A percentile compares a stretch with the other conserved stretches of the same genome.
Conservation (phyloP, 108 stramenopile genomes). For the Discostella stelligeroides region DNA sequence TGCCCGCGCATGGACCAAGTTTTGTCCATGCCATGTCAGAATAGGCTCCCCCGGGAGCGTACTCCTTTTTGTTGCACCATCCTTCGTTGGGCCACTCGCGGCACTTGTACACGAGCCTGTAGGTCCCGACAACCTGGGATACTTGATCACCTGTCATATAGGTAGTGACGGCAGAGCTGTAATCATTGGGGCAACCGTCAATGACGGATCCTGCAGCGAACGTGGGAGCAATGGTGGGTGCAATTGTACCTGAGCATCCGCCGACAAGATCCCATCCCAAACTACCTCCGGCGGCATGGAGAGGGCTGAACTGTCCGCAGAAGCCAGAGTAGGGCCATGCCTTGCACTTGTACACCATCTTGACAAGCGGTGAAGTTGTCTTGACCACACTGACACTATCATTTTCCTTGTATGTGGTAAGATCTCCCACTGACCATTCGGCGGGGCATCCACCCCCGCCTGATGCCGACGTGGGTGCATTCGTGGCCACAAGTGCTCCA, state of each 20-base stretch:
- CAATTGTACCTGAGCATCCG: background rate
- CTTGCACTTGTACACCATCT: constrained; percentile 10
- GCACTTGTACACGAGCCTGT: too few relatives aligned
- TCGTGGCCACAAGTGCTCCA: constrained; percentile 1
- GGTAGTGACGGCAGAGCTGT: background rate
- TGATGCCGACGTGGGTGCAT: background rate
- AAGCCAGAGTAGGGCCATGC: background rate
- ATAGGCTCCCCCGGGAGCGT: background rate
- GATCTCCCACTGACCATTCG: background rate
- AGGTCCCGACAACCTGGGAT: background rate
- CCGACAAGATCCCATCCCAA: background rate
- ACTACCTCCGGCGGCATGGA: background rate
- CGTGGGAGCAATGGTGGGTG: background rate
- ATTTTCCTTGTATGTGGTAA: background rate
- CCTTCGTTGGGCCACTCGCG: too few relatives aligned
- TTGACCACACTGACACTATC: background rate
- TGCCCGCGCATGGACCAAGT: background rate
- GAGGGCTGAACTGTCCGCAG: background rate
- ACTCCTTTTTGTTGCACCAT: too few relatives aligned
- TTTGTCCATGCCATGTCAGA: background rate
- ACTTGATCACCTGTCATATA: background rate
- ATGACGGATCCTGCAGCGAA: background rate
- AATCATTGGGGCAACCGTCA: background rate
- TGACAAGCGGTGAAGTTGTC: background rate
- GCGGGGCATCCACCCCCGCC: background rate